Percentiles rank a stretch among this genome's conserved stretches.
phyloP scores from a whole-genome alignment of 495 filamentous ascomycete species.

The Hypoxylon perforatum region DNA sequence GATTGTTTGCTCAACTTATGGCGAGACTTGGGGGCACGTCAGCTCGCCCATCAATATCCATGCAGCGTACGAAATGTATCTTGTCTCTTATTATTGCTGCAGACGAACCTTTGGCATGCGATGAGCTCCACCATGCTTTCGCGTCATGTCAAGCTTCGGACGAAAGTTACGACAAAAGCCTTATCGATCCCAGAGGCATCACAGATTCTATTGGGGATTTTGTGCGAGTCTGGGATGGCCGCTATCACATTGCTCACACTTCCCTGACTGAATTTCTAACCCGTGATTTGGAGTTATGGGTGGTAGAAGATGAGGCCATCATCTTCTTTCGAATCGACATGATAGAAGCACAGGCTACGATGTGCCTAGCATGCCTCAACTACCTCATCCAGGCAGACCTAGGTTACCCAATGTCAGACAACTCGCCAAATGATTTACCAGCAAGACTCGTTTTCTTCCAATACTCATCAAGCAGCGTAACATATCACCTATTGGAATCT shows the following conservation, averaged over 20 bases:
- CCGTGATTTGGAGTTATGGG: slow-evolving; percentile 21
- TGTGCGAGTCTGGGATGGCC: slow-evolving; percentile 19
- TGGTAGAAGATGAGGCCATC: slow-evolving; percentile 19
- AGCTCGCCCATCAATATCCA: slow-evolving; percentile 4
- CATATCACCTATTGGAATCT: background rate
- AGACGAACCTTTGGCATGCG: slow-evolving; percentile 8
- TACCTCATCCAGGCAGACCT: slow-evolving; percentile 23
- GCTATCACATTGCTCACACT: slow-evolving; percentile 30
- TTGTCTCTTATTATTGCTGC: slow-evolving; percentile 16
- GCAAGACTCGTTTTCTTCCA: background rate
- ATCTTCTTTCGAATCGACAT: slow-evolving; percentile 26
- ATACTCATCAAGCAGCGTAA: background rate
- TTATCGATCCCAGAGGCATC: slow-evolving; percentile 10
- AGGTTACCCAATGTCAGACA: slow-evolving; percentile 28
- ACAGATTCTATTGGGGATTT: slow-evolving; percentile 37
- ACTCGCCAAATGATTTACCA: background rate
- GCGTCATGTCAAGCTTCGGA: slow-evolving; percentile 4
- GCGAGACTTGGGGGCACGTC: slow-evolving; percentile 4
- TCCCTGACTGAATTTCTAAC: slow-evolving; percentile 38
- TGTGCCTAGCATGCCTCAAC: slow-evolving; percentile 20
- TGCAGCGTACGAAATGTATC: slow-evolving; percentile 21
- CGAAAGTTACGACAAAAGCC: slow-evolving; percentile 2
- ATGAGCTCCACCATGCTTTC: slow-evolving; percentile 15
- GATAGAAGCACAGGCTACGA: slow-evolving; percentile 1
- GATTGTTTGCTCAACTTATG: slow-evolving; percentile 12